Conservation (phyloP, 257 asterid genomes). For the Eustoma russellianum region DNA sequence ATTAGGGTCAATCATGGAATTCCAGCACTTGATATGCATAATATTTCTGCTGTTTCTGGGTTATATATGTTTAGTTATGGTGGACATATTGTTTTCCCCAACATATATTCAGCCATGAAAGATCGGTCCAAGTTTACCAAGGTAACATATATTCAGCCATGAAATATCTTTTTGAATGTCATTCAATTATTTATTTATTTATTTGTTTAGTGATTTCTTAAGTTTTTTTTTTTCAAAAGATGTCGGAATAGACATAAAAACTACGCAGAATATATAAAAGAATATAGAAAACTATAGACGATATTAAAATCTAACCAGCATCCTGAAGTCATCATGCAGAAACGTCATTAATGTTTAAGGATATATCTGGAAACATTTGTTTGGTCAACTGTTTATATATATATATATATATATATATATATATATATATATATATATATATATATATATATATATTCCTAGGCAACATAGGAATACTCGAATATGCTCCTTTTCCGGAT, state of each 20-base stretch:
- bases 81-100: slow-evolving; percentile 71
- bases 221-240: too few relatives aligned
- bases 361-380: neutral
- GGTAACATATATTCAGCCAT: slow-evolving; percentile 54
- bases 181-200: too few relatives aligned
- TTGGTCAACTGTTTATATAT: neutral
- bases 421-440: too few relatives aligned
- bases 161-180: slow-evolving; percentile 17
- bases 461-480: neutral
- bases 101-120: slow-evolving; percentile 55
- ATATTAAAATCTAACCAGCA: too few relatives aligned
- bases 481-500: neutral
- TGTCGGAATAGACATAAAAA: too few relatives aligned
- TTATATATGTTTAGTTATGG: slow-evolving; percentile 50
- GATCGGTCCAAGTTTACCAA: slow-evolving; percentile 70
- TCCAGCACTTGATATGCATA: slow-evolving; percentile 26
- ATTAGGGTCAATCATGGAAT: slow-evolving; percentile 30
- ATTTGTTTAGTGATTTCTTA: too few relatives aligned
- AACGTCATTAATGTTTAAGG: too few relatives aligned
- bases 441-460: too few relatives aligned
- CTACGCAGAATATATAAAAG: too few relatives aligned
- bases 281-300: too few relatives aligned
- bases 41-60: slow-evolving; percentile 55
- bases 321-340: too few relatives aligned
- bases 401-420: too few relatives aligned